phyloP scores from a whole-genome alignment of 495 filamentous ascomycete species.

The Aspergillus conjunctus region DNA sequence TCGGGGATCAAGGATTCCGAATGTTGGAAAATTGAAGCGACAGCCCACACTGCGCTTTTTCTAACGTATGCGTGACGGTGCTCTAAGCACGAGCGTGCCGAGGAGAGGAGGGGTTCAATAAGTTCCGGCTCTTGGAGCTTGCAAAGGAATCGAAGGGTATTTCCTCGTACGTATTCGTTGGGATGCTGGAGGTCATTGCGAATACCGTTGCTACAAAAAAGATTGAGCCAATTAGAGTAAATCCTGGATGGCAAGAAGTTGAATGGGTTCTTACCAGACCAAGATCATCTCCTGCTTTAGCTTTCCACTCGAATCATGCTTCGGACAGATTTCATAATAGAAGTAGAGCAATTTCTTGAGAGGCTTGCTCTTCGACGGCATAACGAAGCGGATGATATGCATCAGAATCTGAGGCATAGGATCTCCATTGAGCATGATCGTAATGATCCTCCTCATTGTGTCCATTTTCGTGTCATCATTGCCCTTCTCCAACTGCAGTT shows the following conservation, averaged over 20 bases:
- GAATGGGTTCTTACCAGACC: conserved; percentile 73
- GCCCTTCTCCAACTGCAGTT: conserved; percentile 94
- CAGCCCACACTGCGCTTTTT: conserved; percentile 95
- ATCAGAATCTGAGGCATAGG: conserved; percentile 94
- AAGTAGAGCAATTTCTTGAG: conserved; percentile 98
- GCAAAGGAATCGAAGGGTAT: conserved; percentile 93
- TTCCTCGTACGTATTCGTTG: conserved; percentile 97
- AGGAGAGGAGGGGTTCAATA: conserved; percentile 91
- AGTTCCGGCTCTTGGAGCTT: conserved; percentile 96
- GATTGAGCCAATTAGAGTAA: conserved; percentile 25
- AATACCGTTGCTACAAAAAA: conserved; percentile 79
- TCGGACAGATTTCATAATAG: conserved; percentile 99
- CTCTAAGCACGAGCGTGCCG: conserved; percentile 86
- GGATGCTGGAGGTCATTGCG: conserved; percentile 95
- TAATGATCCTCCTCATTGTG: conserved; percentile 97
- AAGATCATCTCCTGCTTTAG: conserved; percentile 99
- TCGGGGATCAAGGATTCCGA: conserved; percentile 92
- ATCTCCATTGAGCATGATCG: conserved; percentile 97
- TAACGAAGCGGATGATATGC: conserved; percentile 99
- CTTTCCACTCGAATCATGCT: conserved; percentile 87
- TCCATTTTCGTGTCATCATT: conserved; percentile 96
- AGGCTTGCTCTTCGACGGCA: conserved; percentile 95
- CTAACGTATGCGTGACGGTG: conserved; percentile 96
- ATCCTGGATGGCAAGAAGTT: conserved; percentile 1
- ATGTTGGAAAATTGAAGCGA: conserved; percentile 90